A percentile compares a stretch with the other conserved stretches of the same genome.
phyloP scores from a whole-genome alignment of 2,329 filamentous ascomycete genomes.

The Botryotinia calthae region DNA sequence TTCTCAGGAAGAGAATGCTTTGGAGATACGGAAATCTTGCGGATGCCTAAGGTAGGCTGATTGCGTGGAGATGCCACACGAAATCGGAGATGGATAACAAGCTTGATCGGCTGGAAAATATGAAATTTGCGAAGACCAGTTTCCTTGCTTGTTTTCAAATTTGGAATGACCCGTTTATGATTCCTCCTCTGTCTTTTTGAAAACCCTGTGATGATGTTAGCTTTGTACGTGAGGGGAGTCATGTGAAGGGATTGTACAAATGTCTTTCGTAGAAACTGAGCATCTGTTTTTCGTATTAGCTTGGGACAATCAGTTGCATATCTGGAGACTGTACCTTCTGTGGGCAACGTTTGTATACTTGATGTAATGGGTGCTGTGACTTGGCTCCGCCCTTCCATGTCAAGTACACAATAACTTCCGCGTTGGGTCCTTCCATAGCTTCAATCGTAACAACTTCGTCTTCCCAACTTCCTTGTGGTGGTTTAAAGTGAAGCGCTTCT shows the following conservation, averaged over 20 bases:
- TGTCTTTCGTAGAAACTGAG: conserved; percentile 51
- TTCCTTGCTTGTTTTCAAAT: not conserved
- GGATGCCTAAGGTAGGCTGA: not conserved
- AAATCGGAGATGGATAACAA: not conserved
- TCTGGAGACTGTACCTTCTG: conserved; percentile 58
- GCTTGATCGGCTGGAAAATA: not conserved
- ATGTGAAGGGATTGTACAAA: conserved; percentile 28
- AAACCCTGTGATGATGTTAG: conserved; percentile 30
- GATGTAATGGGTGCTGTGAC: conserved; percentile 66
- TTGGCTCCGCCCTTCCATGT: conserved; percentile 73
- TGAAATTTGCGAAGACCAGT: not conserved
- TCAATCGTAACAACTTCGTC: conserved; percentile 68
- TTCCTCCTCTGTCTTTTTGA: conserved; percentile 25
- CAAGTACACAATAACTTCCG: conserved; percentile 64
- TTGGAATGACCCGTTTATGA: not conserved
- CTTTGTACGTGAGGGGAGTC: not conserved
- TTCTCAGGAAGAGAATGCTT: not conserved
- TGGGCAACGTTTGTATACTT: conserved; percentile 73
- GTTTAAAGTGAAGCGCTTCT: conserved; percentile 52
- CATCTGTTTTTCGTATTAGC: conserved; percentile 40
- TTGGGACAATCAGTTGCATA: not conserved
- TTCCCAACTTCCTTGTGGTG: conserved; percentile 75
- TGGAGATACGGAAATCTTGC: not conserved
- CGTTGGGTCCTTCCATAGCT: conserved; percentile 65
- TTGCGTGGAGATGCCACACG: not conserved